phyloP scores from a whole-genome alignment of 768 basidiomycete species.

The Rhodotorula kratochvilovae region DNA sequence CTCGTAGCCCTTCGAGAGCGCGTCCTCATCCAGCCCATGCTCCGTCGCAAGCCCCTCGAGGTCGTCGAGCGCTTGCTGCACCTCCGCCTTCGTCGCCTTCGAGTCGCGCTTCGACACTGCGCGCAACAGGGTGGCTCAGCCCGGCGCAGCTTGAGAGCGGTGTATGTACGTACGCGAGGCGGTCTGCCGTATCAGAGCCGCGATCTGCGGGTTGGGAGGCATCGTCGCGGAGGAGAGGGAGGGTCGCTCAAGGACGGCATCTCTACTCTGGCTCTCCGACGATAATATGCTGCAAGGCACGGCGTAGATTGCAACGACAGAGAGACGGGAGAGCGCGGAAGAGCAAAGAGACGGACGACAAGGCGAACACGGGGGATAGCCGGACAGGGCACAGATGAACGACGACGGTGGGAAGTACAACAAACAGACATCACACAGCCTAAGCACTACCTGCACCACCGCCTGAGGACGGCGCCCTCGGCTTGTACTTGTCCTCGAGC shows the following conservation, averaged over 20 bases:
- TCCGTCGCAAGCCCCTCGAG: background rate
- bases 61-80: background rate
- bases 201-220: background rate
- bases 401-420: too few relatives aligned
- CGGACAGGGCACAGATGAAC: background rate
- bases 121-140: background rate
- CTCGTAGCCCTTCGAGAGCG: background rate
- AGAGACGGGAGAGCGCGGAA: too few relatives aligned
- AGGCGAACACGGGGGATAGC: background rate
- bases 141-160: too few relatives aligned
- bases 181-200: background rate
- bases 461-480: background rate
- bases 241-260: too few relatives aligned
- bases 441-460: background rate
- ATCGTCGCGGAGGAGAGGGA: background rate
- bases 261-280: too few relatives aligned
- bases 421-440: too few relatives aligned
- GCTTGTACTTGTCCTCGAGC: slow-evolving; percentile 89
- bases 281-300: background rate
- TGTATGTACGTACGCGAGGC: background rate
- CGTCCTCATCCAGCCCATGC: background rate
- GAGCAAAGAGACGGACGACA: background rate
- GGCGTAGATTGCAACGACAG: background rate
- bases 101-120: background rate
- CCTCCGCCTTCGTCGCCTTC: background rate